These are phyloP conservation scores for Lyophyllum atratum DNA, from an alignment of 768 basidiomycete species.

Conservation along the genomic window DNA sequence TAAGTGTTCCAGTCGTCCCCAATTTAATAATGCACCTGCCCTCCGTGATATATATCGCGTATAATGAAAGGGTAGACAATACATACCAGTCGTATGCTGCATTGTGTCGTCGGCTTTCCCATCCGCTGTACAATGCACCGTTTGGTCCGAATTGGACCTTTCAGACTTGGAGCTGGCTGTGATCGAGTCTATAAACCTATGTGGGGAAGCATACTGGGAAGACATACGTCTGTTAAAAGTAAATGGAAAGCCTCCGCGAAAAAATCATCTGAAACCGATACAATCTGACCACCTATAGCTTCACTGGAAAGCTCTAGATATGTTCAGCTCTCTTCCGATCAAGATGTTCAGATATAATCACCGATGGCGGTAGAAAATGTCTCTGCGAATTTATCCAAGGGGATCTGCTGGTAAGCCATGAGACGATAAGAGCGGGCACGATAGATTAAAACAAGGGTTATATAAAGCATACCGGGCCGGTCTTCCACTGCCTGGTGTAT, in stretches of 20 bases:
- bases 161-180: constrained; percentile 84
- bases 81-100: constrained; percentile 81
- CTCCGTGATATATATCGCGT: background rate
- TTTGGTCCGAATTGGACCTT: constrained; percentile 98
- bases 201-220: background rate
- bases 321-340: background rate
- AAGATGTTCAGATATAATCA: constrained; percentile 18
- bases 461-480: background rate
- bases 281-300: constrained; percentile 74
- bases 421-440: constrained; percentile 9
- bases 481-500: background rate
- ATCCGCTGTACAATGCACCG: constrained; percentile 91
- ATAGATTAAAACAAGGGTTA: background rate
- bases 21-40: constrained; percentile 88
- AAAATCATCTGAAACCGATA: constrained; percentile 91
- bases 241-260: constrained; percentile 88
- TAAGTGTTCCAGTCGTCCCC: constrained; percentile 71
- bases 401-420: constrained; percentile 48
- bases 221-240: constrained; percentile 74
- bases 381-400: constrained; percentile 47
- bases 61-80: background rate
- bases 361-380: constrained; percentile 55
- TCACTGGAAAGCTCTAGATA: constrained; percentile 83
- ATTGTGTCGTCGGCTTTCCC: constrained; percentile 94
- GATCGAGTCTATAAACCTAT: constrained; percentile 4